A percentile compares a stretch with the other conserved stretches of the same genome.
Evolutionary conservation across 1,139 yeast genomes (phyloP).

Genomic region (Lizanozyma gosingica): DNA sequence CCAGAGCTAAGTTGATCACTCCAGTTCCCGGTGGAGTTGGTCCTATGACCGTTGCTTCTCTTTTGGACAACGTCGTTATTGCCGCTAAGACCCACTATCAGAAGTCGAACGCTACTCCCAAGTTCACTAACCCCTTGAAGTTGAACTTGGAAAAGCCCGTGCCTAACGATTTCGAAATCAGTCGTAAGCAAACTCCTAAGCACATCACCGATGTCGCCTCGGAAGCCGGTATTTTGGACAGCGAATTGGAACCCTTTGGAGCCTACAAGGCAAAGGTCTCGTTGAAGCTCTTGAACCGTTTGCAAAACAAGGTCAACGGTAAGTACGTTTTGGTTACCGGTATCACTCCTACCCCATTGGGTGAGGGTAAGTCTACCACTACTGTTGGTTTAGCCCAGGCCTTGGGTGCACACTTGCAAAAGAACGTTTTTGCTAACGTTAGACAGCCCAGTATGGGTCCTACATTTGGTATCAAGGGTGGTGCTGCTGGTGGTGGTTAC

Average conservation of each 20-base stretch:
- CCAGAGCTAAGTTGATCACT: conserved; percentile 68
- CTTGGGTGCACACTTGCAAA: conserved; percentile 82
- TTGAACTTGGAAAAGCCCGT: conserved; percentile 68
- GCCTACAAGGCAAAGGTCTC: conserved; percentile 88
- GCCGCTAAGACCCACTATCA: conserved; percentile 61
- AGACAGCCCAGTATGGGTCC: conserved; percentile 99
- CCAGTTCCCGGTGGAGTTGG: conserved; percentile 99
- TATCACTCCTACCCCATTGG: conserved; percentile 96
- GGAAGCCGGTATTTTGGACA: conserved; percentile 75
- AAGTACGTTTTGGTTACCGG: conserved; percentile 92
- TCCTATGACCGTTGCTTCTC: conserved; percentile 98
- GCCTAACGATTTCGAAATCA: conserved; percentile 90
- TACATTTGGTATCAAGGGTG: conserved; percentile 97
- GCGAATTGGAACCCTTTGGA: conserved; percentile 88
- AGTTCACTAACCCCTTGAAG: conserved; percentile 52
- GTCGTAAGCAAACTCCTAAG: conserved; percentile 85
- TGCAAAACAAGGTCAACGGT: conserved; percentile 62
- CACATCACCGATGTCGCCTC: conserved; percentile 70
- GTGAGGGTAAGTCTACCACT: conserved; percentile 97
- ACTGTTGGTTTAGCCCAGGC: conserved; percentile 97
- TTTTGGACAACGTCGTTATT: conserved; percentile 74
- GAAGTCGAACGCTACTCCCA: conserved; percentile 38
- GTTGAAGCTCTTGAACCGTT: conserved; percentile 64
- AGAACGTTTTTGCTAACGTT: conserved; percentile 87
- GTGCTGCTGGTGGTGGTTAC: conserved; percentile 99